phyloP scores from a whole-genome alignment of 2,329 filamentous ascomycete genomes.

The Verruconis gallopava region DNA sequence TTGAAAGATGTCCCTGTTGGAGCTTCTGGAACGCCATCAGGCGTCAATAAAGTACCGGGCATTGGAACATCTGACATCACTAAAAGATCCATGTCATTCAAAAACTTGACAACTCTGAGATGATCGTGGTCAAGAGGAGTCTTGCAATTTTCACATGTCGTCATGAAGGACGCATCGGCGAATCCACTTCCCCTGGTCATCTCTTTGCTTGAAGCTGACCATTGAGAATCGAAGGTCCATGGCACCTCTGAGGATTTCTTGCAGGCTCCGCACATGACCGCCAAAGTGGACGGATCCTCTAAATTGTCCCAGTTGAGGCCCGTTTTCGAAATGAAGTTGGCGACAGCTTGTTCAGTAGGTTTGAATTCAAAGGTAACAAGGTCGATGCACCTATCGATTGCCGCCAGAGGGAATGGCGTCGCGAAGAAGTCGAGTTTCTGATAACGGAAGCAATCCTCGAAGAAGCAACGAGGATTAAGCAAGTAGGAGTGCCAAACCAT shows the following conservation, averaged over 20 bases:
- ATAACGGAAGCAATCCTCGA: constrained; percentile 57
- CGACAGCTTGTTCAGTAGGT: constrained; percentile 31
- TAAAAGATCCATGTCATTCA: constrained; percentile 39
- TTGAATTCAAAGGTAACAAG: constrained; percentile 43
- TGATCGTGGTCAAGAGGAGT: constrained; percentile 41
- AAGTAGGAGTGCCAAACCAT: constrained; percentile 74
- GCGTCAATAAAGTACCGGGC: constrained; percentile 4
- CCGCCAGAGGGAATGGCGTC: constrained; percentile 52
- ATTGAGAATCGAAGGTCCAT: constrained; percentile 44
- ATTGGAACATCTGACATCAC: constrained; percentile 3
- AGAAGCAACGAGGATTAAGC: constrained; percentile 61
- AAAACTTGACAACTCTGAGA: constrained; percentile 50
- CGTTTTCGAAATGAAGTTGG: constrained; percentile 36
- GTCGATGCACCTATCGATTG: constrained; percentile 46
- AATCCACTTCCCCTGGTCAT: constrained; percentile 40
- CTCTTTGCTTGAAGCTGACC: constrained; percentile 24
- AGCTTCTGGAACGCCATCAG: constrained; percentile 4
- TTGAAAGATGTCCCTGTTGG: neutral
- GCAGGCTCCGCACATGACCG: constrained; percentile 45
- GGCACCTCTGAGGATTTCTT: constrained; percentile 29
- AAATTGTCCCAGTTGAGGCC: constrained; percentile 46
- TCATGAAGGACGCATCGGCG: constrained; percentile 43
- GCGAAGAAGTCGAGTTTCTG: constrained; percentile 46
- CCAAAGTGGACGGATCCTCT: constrained; percentile 37
- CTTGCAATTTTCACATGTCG: constrained; percentile 39